phyloP scores from a whole-genome alignment of 116 monocot species.

The Phalaenopsis hybrid region DNA sequence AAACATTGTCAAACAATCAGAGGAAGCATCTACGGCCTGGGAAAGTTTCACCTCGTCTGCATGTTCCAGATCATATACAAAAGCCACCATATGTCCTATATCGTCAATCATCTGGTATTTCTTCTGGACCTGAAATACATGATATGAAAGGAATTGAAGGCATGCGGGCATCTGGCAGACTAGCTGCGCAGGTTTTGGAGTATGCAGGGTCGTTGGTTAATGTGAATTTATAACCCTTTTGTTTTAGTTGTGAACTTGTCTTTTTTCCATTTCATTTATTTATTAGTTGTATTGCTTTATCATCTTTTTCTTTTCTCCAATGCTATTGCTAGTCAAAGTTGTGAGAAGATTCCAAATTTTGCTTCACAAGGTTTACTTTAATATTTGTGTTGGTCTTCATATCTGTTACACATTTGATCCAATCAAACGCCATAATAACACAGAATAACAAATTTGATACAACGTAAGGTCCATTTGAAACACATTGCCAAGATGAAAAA shows the following conservation, averaged over 20 bases:
- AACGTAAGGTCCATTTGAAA: no score
- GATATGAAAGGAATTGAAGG: slow-evolving; percentile 70
- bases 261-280: not conserved
- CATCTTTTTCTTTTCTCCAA: not conserved
- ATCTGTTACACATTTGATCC: no score
- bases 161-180: slow-evolving; percentile 92
- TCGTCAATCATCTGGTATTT: slow-evolving; percentile 54
- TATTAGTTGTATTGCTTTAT: not conserved
- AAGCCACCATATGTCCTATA: slow-evolving; percentile 79
- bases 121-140: slow-evolving; percentile 78
- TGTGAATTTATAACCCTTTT: slow-evolving; percentile 33
- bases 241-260: not conserved
- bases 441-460: no score
- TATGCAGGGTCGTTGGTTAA: slow-evolving; percentile 87
- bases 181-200: slow-evolving; percentile 85
- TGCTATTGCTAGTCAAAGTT: not conserved
- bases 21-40: slow-evolving; percentile 63
- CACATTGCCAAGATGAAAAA: no score
- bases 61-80: slow-evolving; percentile 69
- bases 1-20: slow-evolving; percentile 21
- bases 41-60: slow-evolving; percentile 72
- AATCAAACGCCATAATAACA: no score
- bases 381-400: not conserved
- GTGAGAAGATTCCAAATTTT: not conserved
- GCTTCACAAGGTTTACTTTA: not conserved